Evolutionary conservation across 1,284 basidiomycete genomes (phyloP), one percentile per base, ranked within the genome.

Genomic region (Rhodotorula glutinis): DNA sequence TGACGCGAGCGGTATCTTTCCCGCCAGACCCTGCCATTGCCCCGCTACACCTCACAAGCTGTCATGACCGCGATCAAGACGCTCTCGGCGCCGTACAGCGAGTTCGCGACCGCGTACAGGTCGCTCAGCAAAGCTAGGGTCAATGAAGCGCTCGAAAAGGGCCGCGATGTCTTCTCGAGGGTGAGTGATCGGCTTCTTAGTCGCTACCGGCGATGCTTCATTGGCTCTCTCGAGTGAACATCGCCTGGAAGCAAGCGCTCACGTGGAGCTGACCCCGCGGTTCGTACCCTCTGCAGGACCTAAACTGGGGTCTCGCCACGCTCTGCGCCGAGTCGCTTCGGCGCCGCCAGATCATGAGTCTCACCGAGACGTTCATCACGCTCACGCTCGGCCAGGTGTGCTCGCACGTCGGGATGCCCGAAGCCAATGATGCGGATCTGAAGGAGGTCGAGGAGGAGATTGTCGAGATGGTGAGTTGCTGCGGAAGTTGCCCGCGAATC

Each of bases 291-390:
- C 17, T 51, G 21, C 67, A 88, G 86, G 91, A 93, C 60, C 83
- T 84, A 57, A 92, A 88, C 63, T 47, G 84, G 2, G 89, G 90
- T 9, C 81, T 93, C 30, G 79, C 89, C 29, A 79, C 82, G 56
- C 85, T 86, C 68, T 88, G 85, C 9, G 78, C 90, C 43, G 83
- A 83, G 14, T 83, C 85, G 21, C 85, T 88, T 7, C 86, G 88
- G 0, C 83, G 87, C 51, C 89, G 90, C 85, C 81, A 85, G 58
- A 84, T 92, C 70, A 86, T 86, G 77, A 87, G 85, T 75, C 82
- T 92, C 57, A 91, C 87, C 0, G 83, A 83, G 59, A 90, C 89
- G 10, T 92, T 91, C 75, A 82, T 90, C 52, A 88, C 87, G 0
- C 83, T 92, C 11, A 83, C 86, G 29, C 79, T 92, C 11, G 76